These are phyloP conservation scores for Actinomucor elegans DNA, from an alignment of 371 early-diverging fungal genomes.

Conservation along the genomic window DNA sequence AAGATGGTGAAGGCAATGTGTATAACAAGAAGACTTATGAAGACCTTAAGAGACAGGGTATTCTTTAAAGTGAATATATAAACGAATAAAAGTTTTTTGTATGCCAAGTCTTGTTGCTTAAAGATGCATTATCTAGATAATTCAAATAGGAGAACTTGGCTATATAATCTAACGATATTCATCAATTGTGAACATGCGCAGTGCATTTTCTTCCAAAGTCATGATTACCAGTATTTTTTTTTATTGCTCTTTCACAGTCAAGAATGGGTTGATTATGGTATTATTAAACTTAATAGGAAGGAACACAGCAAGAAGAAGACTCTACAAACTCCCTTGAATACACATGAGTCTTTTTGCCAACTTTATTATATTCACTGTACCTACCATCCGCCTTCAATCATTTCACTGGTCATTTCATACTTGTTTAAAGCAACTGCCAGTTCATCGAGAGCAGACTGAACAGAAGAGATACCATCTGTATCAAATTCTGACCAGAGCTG, in stretches of 20 bases:
- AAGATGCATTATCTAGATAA: too few relatives aligned
- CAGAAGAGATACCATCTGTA: conserved; percentile 27
- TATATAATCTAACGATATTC: too few relatives aligned
- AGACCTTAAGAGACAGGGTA: conserved; percentile 90
- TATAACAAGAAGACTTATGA: conserved; percentile 98
- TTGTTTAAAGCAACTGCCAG: conserved; percentile 20
- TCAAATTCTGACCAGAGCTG: conserved; percentile 44
- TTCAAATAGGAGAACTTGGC: too few relatives aligned
- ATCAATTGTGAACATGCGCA: too few relatives aligned
- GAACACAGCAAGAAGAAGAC: conserved; percentile 11
- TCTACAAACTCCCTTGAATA: conserved; percentile 12
- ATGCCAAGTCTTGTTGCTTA: too few relatives aligned
- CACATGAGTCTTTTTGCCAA: neutral
- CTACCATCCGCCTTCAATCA: conserved; percentile 22
- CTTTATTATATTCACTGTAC: neutral
- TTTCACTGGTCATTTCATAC: conserved; percentile 39
- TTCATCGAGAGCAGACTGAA: conserved; percentile 35
- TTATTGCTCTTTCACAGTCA: too few relatives aligned
- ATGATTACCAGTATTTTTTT: too few relatives aligned
- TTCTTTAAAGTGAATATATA: conserved; percentile 56
- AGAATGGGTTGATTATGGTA: too few relatives aligned
- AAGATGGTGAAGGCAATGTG: conserved; percentile 96
- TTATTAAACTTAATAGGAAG: neutral
- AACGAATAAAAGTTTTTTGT: neutral
- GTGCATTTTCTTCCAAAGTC: too few relatives aligned